Conservation (phyloP, 164 flowering plant genomes). For the Chimonanthus praecox region DNA sequence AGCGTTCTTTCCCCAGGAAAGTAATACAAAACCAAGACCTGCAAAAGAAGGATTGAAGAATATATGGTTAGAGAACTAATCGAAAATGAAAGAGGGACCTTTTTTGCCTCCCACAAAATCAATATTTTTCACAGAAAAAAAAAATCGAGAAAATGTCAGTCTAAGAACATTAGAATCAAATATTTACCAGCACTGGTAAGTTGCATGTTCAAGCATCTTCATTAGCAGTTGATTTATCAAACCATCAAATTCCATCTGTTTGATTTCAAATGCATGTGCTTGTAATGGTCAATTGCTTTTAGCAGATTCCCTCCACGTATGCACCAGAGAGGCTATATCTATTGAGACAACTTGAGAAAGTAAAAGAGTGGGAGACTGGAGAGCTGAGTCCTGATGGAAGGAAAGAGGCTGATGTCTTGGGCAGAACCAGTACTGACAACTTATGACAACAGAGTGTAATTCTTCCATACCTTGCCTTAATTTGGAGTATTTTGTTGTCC, state of each 20-base stretch:
- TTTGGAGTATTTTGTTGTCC: neutral
- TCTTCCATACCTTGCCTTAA: neutral
- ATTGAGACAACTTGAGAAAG: constrained; percentile 89
- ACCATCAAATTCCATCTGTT: neutral
- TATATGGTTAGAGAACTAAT: too few species aligned
- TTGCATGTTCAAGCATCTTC: neutral
- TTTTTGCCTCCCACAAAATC: too few species aligned
- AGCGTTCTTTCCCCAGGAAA: too few species aligned
- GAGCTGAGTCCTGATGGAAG: constrained; percentile 43
- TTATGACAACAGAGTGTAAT: constrained; percentile 7
- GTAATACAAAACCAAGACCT: too few species aligned
- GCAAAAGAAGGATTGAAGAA: too few species aligned
- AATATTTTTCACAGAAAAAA: too few species aligned
- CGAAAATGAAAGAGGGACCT: too few species aligned
- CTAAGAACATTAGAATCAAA: too few species aligned
- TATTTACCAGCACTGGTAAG: constrained; percentile 72
- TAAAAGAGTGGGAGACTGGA: constrained; percentile 66
- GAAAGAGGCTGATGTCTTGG: constrained; percentile 31
- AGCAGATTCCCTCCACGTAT: constrained; percentile 85
- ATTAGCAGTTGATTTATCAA: neutral
- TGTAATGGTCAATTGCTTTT: constrained; percentile 4
- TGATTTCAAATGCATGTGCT: neutral
- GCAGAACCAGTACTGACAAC: constrained; percentile 10
- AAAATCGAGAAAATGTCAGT: too few species aligned
- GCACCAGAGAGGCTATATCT: constrained; percentile 86